These are phyloP conservation scores for Sugiyamaella lignohabitans DNA, from an alignment of 805 yeast genomes.

Conservation along the genomic window DNA sequence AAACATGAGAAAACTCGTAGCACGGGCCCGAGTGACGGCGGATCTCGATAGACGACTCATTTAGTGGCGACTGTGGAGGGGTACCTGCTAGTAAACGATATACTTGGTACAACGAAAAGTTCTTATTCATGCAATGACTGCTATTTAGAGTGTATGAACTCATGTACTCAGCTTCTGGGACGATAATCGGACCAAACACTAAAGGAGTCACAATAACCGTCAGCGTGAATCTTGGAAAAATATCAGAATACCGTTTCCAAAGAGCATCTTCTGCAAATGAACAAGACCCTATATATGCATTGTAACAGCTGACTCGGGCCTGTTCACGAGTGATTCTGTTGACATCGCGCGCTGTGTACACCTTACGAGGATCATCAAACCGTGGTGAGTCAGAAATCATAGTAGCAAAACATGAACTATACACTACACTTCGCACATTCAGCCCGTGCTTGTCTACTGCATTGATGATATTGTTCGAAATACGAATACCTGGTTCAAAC, in stretches of 20 bases:
- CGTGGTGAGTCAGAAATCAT: conserved; percentile 33
- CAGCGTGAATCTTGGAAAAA: conserved; percentile 13
- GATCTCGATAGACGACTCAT: too few relatives aligned
- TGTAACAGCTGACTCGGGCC: conserved; percentile 33
- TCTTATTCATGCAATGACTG: too few relatives aligned
- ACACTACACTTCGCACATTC: conserved; percentile 42
- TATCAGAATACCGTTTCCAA: conserved; percentile 37
- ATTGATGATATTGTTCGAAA: conserved; percentile 45
- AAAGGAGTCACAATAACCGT: conserved; percentile 17
- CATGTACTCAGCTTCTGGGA: too few relatives aligned
- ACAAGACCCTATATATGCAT: conserved; percentile 55
- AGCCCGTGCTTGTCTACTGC: conserved; percentile 41
- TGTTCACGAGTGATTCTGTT: conserved; percentile 48
- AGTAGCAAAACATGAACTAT: conserved; percentile 50
- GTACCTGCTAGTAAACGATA: not conserved
- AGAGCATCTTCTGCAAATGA: conserved; percentile 56
- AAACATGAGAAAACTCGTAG: not conserved
- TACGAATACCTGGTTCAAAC: conserved; percentile 50
- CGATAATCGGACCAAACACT: conserved; percentile 19
- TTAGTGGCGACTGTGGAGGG: conserved; percentile 6
- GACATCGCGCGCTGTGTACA: conserved; percentile 44
- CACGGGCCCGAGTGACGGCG: not conserved
- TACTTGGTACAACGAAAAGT: conserved; percentile 5
- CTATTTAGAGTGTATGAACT: too few relatives aligned
- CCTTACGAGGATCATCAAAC: conserved; percentile 32